phyloP scores from a whole-genome alignment of 352 stramenopile species.

The Phytophthora colocasiae region DNA sequence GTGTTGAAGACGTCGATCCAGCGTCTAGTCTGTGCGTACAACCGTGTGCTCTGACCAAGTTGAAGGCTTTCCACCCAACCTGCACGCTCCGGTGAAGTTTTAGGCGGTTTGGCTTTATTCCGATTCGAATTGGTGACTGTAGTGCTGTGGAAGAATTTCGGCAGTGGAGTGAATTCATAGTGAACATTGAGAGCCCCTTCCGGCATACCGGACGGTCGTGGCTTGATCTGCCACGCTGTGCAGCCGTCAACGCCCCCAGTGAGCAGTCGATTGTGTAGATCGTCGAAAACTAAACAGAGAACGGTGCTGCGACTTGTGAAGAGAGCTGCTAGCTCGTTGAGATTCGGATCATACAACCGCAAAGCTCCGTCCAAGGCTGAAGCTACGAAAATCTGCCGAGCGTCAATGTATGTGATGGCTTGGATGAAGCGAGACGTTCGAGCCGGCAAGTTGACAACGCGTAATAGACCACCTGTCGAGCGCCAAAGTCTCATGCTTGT shows the following conservation, averaged over 20 bases:
- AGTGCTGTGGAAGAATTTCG: slow-evolving; percentile 52
- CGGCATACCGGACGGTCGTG: slow-evolving; percentile 29
- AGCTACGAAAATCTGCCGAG: slow-evolving; percentile 69
- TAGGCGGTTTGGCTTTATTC: slow-evolving; percentile 26
- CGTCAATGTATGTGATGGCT: slow-evolving; percentile 62
- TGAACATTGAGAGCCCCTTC: slow-evolving; percentile 59
- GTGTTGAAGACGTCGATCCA: slow-evolving; percentile 67
- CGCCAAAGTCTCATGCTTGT: slow-evolving; percentile 58
- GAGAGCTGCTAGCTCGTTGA: slow-evolving; percentile 68
- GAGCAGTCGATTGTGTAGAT: slow-evolving; percentile 56
- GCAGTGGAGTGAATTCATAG: slow-evolving; percentile 62
- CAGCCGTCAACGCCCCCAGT: slow-evolving; percentile 72
- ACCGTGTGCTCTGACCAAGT: slow-evolving; percentile 44
- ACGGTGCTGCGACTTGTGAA: slow-evolving; percentile 59
- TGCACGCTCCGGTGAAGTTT: slow-evolving; percentile 8
- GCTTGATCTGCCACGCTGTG: slow-evolving; percentile 66
- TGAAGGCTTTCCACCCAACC: slow-evolving; percentile 65
- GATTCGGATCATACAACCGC: slow-evolving; percentile 60
- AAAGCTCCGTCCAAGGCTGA: slow-evolving; percentile 69
- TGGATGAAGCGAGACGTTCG: slow-evolving; percentile 70
- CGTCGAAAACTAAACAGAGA: slow-evolving; percentile 64
- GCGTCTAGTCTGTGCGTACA: slow-evolving; percentile 62
- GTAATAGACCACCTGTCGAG: slow-evolving; percentile 36
- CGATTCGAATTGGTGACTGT: slow-evolving; percentile 5
- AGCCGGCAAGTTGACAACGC: slow-evolving; percentile 58